Conservation (phyloP, 2,329 filamentous ascomycete genomes). For the Drechslerella coelobrocha region DNA sequence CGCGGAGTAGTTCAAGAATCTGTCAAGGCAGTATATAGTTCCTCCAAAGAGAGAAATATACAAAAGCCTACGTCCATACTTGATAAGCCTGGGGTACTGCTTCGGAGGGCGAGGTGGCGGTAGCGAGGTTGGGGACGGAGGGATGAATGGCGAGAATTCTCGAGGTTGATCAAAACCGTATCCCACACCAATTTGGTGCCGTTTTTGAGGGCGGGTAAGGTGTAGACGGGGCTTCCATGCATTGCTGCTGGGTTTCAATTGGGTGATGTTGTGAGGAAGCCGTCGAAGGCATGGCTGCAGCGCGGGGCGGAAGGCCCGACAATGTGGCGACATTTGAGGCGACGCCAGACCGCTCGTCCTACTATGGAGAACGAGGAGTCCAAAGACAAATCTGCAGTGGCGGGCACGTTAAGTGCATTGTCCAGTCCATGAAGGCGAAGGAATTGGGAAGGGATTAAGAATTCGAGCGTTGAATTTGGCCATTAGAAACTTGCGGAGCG, state of each 20-base stretch:
- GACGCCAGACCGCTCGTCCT: constrained; percentile 1
- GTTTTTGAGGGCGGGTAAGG: constrained; percentile 27
- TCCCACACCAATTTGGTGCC: constrained; percentile 44
- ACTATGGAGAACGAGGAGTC: constrained; percentile 11
- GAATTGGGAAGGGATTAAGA: constrained; percentile 5
- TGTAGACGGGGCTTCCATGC: constrained; percentile 13
- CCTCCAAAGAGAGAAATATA: constrained; percentile 68
- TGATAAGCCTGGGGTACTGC: constrained; percentile 70
- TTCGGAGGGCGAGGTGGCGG: constrained; percentile 74
- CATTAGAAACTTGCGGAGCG: constrained; percentile 11
- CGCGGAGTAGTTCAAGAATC: constrained; percentile 77
- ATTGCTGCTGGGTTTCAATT: constrained; percentile 10
- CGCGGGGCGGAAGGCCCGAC: constrained; percentile 36
- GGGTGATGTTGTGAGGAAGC: constrained; percentile 6
- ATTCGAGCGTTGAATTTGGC: constrained; percentile 1
- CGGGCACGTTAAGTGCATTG: constrained; percentile 25
- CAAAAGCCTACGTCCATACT: constrained; percentile 77
- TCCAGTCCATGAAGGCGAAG: constrained; percentile 17
- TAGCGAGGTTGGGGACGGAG: constrained; percentile 79
- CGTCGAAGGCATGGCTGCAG: constrained; percentile 31
- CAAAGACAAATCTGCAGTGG: constrained; percentile 10
- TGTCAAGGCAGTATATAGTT: constrained; percentile 72
- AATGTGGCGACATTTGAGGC: constrained; percentile 30
- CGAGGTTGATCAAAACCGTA: constrained; percentile 49
- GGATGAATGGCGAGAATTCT: constrained; percentile 70